Percentiles rank a stretch among this genome's conserved stretches.
phyloP scores from a whole-genome alignment of 1,139 yeast species.

The Wickerhamomyces sp. region DNA sequence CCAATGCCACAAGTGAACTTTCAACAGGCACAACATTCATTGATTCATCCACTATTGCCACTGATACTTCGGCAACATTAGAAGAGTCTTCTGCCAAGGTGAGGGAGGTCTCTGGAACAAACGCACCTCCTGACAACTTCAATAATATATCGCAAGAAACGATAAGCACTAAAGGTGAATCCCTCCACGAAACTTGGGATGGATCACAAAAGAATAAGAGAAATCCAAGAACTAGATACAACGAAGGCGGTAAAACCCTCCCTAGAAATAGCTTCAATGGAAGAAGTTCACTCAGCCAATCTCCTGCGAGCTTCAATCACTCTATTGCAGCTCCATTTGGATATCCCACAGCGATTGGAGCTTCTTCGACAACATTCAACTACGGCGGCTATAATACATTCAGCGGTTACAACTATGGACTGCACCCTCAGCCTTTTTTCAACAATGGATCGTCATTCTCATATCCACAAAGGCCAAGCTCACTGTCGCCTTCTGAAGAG shows the following conservation, averaged over 20 bases:
- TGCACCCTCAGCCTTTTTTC: slow-evolving; percentile 4
- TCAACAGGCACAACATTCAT: neutral
- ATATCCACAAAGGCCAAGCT: slow-evolving; percentile 1
- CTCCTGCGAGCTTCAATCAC: too few relatives aligned
- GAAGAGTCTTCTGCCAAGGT: too few relatives aligned
- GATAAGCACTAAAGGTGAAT: neutral
- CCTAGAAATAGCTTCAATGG: too few relatives aligned
- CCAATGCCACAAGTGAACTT: neutral
- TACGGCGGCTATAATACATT: slow-evolving; percentile 9
- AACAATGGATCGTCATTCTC: slow-evolving; percentile 4
- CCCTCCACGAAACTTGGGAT: neutral
- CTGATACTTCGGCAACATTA: neutral
- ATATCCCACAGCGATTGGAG: slow-evolving; percentile 9
- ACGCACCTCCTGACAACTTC: too few relatives aligned
- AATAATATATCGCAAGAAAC: too few relatives aligned
- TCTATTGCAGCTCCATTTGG: slow-evolving; percentile 13
- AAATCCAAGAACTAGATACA: neutral
- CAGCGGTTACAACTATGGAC: slow-evolving; percentile 8
- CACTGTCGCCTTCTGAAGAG: neutral
- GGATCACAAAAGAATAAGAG: neutral
- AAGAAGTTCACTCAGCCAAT: too few relatives aligned
- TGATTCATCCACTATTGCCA: neutral
- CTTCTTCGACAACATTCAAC: too few relatives aligned
- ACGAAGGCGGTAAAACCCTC: neutral
- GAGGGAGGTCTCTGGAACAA: too few relatives aligned